Evolutionary conservation across 192 early-diverging fungal species (phyloP).

Genomic region (Haplosporangium gracile): DNA sequence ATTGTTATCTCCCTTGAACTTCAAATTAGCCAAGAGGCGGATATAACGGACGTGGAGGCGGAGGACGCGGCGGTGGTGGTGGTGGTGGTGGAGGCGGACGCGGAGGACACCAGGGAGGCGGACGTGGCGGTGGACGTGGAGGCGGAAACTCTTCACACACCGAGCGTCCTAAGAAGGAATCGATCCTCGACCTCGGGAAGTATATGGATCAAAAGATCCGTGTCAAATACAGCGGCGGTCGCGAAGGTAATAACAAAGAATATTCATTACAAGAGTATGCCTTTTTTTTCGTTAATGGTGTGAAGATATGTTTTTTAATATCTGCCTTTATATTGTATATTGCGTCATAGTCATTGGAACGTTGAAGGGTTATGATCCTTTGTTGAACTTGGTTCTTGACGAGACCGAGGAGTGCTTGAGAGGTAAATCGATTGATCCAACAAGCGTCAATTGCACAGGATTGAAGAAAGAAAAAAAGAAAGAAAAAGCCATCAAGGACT

Average conservation of each 20-base stretch:
- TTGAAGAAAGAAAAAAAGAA: background rate
- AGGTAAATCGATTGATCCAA: constrained; percentile 60
- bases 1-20: background rate
- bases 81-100: constrained; percentile 69
- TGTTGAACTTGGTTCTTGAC: constrained; percentile 95
- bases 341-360: constrained; percentile 80
- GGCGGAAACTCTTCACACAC: constrained; percentile 61
- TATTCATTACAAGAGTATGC: background rate
- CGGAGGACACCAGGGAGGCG: constrained; percentile 64
- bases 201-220: constrained; percentile 93
- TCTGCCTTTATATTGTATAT: constrained; percentile 7
- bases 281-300: background rate
- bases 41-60: constrained; percentile 64
- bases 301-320: background rate
- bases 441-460: background rate
- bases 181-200: constrained; percentile 93
- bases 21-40: constrained; percentile 55
- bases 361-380: constrained; percentile 93
- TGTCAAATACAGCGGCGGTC: constrained; percentile 93
- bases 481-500: background rate
- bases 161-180: constrained; percentile 85
- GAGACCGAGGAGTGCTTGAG: constrained; percentile 87
- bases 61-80: constrained; percentile 62
- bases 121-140: constrained; percentile 63
- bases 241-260: constrained; percentile 78